Conservation (phyloP, 148 eudicot genomes). For the Agrostemma githago region DNA sequence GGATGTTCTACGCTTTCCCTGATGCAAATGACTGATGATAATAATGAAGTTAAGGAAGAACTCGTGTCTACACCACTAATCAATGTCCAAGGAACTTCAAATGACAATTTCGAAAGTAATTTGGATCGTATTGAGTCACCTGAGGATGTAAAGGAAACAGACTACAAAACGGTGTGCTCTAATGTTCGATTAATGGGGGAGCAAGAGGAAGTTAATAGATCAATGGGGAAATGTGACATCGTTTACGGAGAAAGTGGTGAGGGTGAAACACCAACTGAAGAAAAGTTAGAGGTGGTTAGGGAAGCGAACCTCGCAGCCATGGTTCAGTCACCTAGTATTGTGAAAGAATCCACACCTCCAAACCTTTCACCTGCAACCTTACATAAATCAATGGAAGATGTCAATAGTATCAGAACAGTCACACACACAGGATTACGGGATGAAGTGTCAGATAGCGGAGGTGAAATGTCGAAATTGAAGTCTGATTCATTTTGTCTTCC, state of each 20-base stretch:
- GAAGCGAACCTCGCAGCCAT: background rate
- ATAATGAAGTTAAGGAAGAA: background rate
- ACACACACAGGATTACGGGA: background rate
- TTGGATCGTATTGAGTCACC: background rate
- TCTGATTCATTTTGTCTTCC: background rate
- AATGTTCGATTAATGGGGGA: conserved; percentile 1
- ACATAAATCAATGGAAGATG: background rate
- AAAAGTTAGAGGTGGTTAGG: background rate
- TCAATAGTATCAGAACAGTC: background rate
- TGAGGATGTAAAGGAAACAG: conserved; percentile 4
- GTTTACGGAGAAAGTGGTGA: background rate
- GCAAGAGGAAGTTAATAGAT: conserved; percentile 10
- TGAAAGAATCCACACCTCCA: background rate
- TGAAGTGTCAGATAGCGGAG: background rate
- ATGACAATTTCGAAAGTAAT: background rate
- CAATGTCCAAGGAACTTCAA: background rate
- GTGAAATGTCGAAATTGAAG: background rate
- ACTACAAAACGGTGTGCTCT: background rate
- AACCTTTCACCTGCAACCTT: background rate
- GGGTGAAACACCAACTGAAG: background rate
- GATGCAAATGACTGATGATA: background rate
- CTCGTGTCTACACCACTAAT: background rate
- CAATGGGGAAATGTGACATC: background rate
- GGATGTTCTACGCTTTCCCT: background rate
- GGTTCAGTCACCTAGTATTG: background rate